Evolutionary conservation across 768 basidiomycete genomes (phyloP), one percentile per base, ranked within the genome.

Genomic region (Auriscalpium vulgare): DNA sequence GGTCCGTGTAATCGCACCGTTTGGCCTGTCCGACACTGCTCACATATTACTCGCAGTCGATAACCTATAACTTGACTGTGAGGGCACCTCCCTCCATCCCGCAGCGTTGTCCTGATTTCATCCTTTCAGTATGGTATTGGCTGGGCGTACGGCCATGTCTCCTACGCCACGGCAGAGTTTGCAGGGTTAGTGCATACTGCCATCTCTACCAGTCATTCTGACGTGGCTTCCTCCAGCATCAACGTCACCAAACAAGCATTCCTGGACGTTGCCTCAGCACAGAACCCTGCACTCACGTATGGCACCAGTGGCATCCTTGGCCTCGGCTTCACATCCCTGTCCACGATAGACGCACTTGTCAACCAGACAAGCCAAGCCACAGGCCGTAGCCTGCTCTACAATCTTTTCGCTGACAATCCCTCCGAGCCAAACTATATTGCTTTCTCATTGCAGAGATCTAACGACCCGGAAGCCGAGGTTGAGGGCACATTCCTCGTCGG

Each of bases 361-460:
- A 87, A 85, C 60, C 63, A 69, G 36, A 81, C 85, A 2, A 77
- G 79, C 29, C 75, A 78, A 1, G 75, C 80, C 2, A 72, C 78
- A 7, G 91, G 90, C 17, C 79, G 85, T 35, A 83, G 81, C 59
- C 65, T 93, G 46, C 76, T 93, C 19, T 86, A 83, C 72, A 93
- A 90, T 63, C 70, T 88, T 37, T 93, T 93, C 68, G 70, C 74
- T 19, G 75, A 79, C 62, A 85, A 91, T 68, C 80, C 82, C 4
- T 69, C 66, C 10, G 80, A 87, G 64, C 87, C 88, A 48, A 93
- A 92, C 63, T 93, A 82, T 67, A 85, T 93, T 60, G 81, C 88
- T 0, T 86, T 93, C 63, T 77, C 86, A 1, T 74, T 93, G 29
- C 81, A 87, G 63, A 74, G 88, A 53, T 78, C 75, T 46, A 72